Conservation (phyloP, 306 rosid species). For the Cucumis sativus region DNA sequence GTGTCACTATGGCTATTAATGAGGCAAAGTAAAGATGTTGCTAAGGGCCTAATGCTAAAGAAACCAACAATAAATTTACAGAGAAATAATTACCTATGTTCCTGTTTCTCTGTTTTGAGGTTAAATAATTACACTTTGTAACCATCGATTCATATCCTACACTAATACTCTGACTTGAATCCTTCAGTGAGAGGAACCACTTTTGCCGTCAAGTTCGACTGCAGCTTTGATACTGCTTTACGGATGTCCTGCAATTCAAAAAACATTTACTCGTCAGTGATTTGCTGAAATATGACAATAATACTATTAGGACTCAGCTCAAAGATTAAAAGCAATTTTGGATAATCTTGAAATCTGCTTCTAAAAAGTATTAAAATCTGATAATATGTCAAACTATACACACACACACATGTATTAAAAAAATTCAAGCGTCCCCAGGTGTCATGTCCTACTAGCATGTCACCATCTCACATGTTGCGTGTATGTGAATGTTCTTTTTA, state of each 20-base stretch:
- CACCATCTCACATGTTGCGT: no score
- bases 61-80: neutral
- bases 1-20: neutral
- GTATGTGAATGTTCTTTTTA: no score
- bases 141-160: neutral
- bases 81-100: neutral
- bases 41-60: neutral
- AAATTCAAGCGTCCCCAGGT: no score
- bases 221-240: slow-evolving; percentile 64
- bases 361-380: no score
- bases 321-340: neutral
- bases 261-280: neutral
- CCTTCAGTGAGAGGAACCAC: slow-evolving; percentile 90
- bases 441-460: no score
- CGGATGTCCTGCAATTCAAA: slow-evolving; percentile 58
- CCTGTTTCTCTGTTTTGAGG: slow-evolving; percentile 3
- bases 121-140: slow-evolving; percentile 7
- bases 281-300: neutral
- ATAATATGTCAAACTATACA: no score
- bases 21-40: neutral
- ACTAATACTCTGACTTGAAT: slow-evolving; percentile 47
- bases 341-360: neutral
- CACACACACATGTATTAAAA: no score
- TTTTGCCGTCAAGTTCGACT: slow-evolving; percentile 61
- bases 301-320: neutral